Conservation (phyloP, 371 early-diverging fungal genomes). For the Lichtheimia ornata region DNA sequence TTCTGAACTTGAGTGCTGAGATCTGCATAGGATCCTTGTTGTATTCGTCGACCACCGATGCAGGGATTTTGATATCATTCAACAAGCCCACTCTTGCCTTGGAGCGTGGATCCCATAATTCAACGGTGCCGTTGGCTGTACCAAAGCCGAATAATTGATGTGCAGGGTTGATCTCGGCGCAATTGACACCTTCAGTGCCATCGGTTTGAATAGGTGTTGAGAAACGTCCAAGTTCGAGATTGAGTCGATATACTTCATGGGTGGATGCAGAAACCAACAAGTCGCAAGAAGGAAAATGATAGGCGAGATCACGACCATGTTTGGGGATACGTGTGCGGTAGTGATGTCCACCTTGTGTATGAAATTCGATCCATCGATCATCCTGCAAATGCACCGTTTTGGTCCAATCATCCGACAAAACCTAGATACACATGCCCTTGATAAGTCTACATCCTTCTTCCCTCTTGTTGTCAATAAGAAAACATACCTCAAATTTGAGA, state of each 20-base stretch:
- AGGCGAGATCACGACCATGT: constrained; percentile 92
- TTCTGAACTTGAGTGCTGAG: constrained; percentile 78
- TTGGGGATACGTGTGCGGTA: constrained; percentile 95
- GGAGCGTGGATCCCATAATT: constrained; percentile 94
- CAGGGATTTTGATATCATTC: constrained; percentile 56
- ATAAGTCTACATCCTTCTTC: neutral
- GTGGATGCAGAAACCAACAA: constrained; percentile 84
- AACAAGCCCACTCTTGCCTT: constrained; percentile 73
- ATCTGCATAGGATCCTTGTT: constrained; percentile 45
- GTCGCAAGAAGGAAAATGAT: constrained; percentile 93
- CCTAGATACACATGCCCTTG: constrained; percentile 26
- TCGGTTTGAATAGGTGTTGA: constrained; percentile 80
- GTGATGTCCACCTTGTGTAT: constrained; percentile 95
- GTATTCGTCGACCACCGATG: constrained; percentile 38
- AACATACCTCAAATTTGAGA: constrained; percentile 76
- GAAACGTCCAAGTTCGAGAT: constrained; percentile 96
- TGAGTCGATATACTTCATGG: constrained; percentile 89
- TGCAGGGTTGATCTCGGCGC: constrained; percentile 82
- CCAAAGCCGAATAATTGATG: constrained; percentile 94
- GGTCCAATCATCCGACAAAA: constrained; percentile 97
- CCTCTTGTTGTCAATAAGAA: neutral
- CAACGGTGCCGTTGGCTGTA: constrained; percentile 84
- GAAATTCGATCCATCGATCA: constrained; percentile 96
- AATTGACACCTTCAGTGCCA: constrained; percentile 78
- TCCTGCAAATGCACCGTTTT: constrained; percentile 92